Base-by-base conservation (phyloP, 352 stramenopile species). In the Phytophthora europaea region DNA sequence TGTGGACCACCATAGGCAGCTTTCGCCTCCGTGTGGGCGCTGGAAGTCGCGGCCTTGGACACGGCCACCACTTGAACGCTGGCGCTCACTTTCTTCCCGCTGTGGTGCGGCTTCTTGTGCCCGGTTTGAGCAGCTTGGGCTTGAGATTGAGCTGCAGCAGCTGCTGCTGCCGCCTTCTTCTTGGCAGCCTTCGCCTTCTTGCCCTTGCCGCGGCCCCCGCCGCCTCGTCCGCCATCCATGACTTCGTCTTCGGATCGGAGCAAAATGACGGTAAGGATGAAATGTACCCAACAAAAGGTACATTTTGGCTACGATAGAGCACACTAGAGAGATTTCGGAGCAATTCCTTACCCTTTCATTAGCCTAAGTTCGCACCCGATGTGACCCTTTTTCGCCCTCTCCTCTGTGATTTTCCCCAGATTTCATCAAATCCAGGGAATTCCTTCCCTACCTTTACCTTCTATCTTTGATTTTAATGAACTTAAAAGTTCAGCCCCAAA, bases 101-200 rank as follows among this genome's bases (percentile, higher is more conserved):
- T 56, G 31, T 69, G 59, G 28, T 43, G 16, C 7, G 22, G 4
- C 47, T 77, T 73, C 26, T 66, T 70, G 18, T 61, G 67, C 33
- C 1, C 61, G 4, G 23, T 22, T 36, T 45, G 36, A 0, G 13
- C 36, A 18, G 36, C 36, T 45, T 18, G 36, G 7, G 36, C 36
- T 6, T 43, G 36, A 4, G 33, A 1, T 38, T 38, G 33, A 10
- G 36, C 36, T 45, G 61, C 33, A 2, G 36, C 50, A 43, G 57
- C 69, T 2, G 50, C 65, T 52, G 57, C 69, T 2, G 50, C 65
- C 23, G 54, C 48, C 28, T 75, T 79, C 43, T 75, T 72, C 55
- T 70, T 64, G 15, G 66, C 61, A 3, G 45, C 36, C 45, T 80
- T 80, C 26, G 28, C 54, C 53, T 78, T 80, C 56, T 81, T 81